Base-by-base conservation (phyloP, 2,329 filamentous ascomycete genomes). In the Colletotrichum sansevieriae region DNA sequence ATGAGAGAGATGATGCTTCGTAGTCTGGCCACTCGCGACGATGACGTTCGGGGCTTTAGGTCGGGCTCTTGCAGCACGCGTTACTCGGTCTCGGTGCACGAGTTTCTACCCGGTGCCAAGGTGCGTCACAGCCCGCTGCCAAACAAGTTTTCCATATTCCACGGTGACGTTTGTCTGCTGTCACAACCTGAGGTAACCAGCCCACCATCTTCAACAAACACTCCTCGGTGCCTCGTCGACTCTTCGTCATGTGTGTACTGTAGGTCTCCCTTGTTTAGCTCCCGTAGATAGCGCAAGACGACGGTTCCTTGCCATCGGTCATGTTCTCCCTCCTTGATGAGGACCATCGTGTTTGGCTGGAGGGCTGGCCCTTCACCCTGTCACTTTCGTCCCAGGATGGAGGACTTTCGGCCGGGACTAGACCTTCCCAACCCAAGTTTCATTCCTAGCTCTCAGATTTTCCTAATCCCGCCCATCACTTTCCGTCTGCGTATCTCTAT, bases 21-120 rank as follows among this genome's bases (percentile, higher is more conserved):
- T 51, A 51, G 57, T 25, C 20, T 13, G 29, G 20, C 57, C 57
- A 51, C 44, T 51, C 44, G 13, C 49, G 41, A 12, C 49, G 41
- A 39, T 7, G 25, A 39, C 10, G 4, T 39, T 44, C 54, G 54
- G 37, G 20, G 13, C 37, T 57, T 54, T n/a, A n/a, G 8, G 15
- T 43, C 54, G 54, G 13, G 35, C n/a, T 25, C 55, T n/a, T 18
- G 37, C 55, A 18, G 55, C 37, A 44, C 33, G 39, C 55, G 20
- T 33, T 44, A 33, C 20, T 61, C 33, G 58, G 58, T 20, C 58
- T 51, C 58, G 58, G 58, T 22, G 55, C 18, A 18, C 18, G 18
- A 18, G 18, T 18, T 18, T 18, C 18, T 18, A 18, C 18, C 18
- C 18, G 18, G 18, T 18, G 18, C 18, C 18, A 18, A 18, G 18